Evolutionary conservation across 2,329 filamentous ascomycete genomes (phyloP).

Genomic region (Fusarium palustre): DNA sequence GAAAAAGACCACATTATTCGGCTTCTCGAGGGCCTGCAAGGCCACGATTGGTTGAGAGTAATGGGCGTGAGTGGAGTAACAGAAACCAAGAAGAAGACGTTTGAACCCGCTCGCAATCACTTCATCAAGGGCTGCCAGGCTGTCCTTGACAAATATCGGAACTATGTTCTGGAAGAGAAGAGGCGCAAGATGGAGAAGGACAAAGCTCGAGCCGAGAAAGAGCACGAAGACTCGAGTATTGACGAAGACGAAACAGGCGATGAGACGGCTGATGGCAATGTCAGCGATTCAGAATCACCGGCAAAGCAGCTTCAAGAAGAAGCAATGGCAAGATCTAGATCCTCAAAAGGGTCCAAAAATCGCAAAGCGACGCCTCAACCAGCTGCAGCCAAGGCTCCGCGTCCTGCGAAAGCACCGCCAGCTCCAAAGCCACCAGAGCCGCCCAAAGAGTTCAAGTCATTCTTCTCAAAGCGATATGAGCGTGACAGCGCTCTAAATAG

Average conservation of each 20-base stretch:
- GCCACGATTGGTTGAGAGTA: slow-evolving; percentile 90
- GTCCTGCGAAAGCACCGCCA: slow-evolving; percentile 43
- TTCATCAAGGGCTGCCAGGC: slow-evolving; percentile 86
- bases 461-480: slow-evolving; percentile 83
- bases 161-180: slow-evolving; percentile 92
- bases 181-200: slow-evolving; percentile 82
- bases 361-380: slow-evolving; percentile 47
- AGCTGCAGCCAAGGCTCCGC: slow-evolving; percentile 23
- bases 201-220: slow-evolving; percentile 56
- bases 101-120: slow-evolving; percentile 84
- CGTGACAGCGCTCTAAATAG: slow-evolving; percentile 83
- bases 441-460: slow-evolving; percentile 80
- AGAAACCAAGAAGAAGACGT: slow-evolving; percentile 86
- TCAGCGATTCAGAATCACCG: slow-evolving; percentile 55
- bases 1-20: slow-evolving; percentile 74
- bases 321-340: slow-evolving; percentile 66
- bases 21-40: slow-evolving; percentile 83
- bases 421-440: slow-evolving; percentile 53
- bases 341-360: slow-evolving; percentile 52
- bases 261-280: slow-evolving; percentile 69
- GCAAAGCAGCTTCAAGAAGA: slow-evolving; percentile 82
- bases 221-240: slow-evolving; percentile 48
- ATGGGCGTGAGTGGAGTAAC: slow-evolving; percentile 91
- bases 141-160: slow-evolving; percentile 86
- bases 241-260: slow-evolving; percentile 46